Evolutionary conservation across 805 yeast species (phyloP).

Genomic region (Blastobotrys attinorum): DNA sequence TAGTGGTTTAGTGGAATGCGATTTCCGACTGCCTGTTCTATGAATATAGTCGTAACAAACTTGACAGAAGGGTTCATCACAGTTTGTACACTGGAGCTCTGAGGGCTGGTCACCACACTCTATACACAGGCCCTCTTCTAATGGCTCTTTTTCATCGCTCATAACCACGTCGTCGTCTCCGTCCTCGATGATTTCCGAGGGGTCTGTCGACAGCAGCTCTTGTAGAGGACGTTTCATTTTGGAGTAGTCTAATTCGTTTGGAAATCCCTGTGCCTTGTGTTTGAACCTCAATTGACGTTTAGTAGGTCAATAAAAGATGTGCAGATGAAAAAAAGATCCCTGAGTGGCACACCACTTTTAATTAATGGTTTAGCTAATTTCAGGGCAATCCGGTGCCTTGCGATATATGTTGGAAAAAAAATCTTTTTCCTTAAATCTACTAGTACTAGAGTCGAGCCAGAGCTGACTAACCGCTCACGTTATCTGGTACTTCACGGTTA

Average conservation of each 20-base stretch:
- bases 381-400: no score
- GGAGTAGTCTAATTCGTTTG: background rate
- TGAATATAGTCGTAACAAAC: slow-evolving; percentile 66
- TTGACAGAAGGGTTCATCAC: slow-evolving; percentile 61
- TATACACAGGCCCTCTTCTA: slow-evolving; percentile 40
- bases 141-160: background rate
- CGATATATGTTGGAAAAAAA: no score
- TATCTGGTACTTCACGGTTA: no score
- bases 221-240: slow-evolving; percentile 20
- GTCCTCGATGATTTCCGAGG: slow-evolving; percentile 16
- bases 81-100: slow-evolving; percentile 51
- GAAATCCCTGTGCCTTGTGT: background rate
- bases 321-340: no score
- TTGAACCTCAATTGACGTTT: no score
- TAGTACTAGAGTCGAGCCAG: no score
- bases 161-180: slow-evolving; percentile 23
- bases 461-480: no score
- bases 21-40: slow-evolving; percentile 44
- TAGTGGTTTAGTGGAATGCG: slow-evolving; percentile 19
- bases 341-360: no score
- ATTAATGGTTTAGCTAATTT: no score
- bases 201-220: slow-evolving; percentile 29
- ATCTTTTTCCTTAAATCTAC: no score
- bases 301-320: no score
- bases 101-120: slow-evolving; percentile 71